phyloP scores from a whole-genome alignment of 2,329 filamentous ascomycete species.

The Gnomoniopsis smithogilvyi region DNA sequence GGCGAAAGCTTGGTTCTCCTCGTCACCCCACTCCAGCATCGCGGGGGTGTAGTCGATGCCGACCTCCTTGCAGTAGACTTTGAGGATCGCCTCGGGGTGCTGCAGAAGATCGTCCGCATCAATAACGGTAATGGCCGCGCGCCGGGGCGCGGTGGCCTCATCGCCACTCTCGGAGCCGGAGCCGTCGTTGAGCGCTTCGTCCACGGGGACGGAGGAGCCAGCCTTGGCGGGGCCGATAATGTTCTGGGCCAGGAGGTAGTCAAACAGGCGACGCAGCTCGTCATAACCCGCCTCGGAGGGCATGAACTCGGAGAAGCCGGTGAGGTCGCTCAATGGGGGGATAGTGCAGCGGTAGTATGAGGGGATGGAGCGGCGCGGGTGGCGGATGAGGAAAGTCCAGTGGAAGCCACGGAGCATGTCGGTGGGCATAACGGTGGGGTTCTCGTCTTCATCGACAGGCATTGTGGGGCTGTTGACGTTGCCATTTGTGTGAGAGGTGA shows the following conservation, averaged over 20 bases:
- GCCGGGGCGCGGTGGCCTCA: background rate
- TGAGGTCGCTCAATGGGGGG: slow-evolving; percentile 77
- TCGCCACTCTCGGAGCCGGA: slow-evolving; percentile 7
- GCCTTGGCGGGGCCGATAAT: slow-evolving; percentile 68
- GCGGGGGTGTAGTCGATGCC: slow-evolving; percentile 70
- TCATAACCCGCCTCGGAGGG: slow-evolving; percentile 85
- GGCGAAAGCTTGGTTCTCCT: slow-evolving; percentile 67
- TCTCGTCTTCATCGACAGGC: slow-evolving; percentile 55
- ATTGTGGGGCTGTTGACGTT: slow-evolving; percentile 28
- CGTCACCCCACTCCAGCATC: slow-evolving; percentile 84
- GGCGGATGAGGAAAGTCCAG: slow-evolving; percentile 94
- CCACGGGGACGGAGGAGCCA: slow-evolving; percentile 28
- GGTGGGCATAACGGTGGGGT: slow-evolving; percentile 81
- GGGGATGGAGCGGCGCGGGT: slow-evolving; percentile 87
- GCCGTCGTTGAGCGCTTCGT: slow-evolving; percentile 22
- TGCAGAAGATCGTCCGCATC: slow-evolving; percentile 95
- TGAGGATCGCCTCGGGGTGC: slow-evolving; percentile 71
- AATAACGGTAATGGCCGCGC: slow-evolving; percentile 67
- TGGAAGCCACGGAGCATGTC: slow-evolving; percentile 77
- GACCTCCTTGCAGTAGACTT: slow-evolving; percentile 77
- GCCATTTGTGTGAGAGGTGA: slow-evolving; percentile 21
- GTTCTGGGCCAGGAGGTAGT: slow-evolving; percentile 69
- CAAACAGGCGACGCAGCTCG: slow-evolving; percentile 82
- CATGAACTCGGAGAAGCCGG: slow-evolving; percentile 84
- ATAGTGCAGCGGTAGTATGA: slow-evolving; percentile 94